phyloP scores from a whole-genome alignment of 2,329 filamentous ascomycete genomes.

The Botrytis elliptica region DNA sequence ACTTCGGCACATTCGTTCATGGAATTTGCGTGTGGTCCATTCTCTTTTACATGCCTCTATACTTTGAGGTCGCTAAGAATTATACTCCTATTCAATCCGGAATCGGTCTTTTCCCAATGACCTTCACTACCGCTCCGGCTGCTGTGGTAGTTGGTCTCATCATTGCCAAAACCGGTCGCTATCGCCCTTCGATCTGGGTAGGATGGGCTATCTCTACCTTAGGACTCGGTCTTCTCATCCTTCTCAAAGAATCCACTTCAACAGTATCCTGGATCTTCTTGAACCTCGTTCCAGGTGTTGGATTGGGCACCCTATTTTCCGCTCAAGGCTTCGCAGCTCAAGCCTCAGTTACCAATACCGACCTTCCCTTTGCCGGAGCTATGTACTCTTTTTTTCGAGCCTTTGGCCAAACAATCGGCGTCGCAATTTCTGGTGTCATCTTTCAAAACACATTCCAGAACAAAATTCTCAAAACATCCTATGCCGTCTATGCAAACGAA shows the following conservation, averaged over 20 bases:
- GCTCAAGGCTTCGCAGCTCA: constrained; percentile 61
- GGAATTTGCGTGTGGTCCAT: constrained; percentile 53
- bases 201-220: constrained; percentile 61
- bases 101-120: constrained; percentile 56
- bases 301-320: constrained; percentile 62
- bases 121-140: constrained; percentile 58
- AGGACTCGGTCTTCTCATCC: constrained; percentile 55
- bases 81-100: constrained; percentile 52
- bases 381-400: constrained; percentile 67
- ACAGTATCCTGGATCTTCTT: constrained; percentile 58
- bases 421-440: constrained; percentile 57
- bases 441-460: constrained; percentile 59
- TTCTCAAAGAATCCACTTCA: constrained; percentile 49
- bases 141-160: constrained; percentile 55
- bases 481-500: constrained; percentile 21
- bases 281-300: constrained; percentile 58
- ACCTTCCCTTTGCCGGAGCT: constrained; percentile 58
- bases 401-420: constrained; percentile 47
- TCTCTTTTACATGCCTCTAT: constrained; percentile 54
- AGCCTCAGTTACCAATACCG: constrained; percentile 53
- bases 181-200: constrained; percentile 49
- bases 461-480: constrained; percentile 28
- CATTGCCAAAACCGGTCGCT: constrained; percentile 55
- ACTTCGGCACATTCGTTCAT: constrained; percentile 52
- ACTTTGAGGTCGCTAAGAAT: constrained; percentile 50